phyloP scores from a whole-genome alignment of 202 grass and related monocot genomes.

The Dendrocalamus latiflorus region DNA sequence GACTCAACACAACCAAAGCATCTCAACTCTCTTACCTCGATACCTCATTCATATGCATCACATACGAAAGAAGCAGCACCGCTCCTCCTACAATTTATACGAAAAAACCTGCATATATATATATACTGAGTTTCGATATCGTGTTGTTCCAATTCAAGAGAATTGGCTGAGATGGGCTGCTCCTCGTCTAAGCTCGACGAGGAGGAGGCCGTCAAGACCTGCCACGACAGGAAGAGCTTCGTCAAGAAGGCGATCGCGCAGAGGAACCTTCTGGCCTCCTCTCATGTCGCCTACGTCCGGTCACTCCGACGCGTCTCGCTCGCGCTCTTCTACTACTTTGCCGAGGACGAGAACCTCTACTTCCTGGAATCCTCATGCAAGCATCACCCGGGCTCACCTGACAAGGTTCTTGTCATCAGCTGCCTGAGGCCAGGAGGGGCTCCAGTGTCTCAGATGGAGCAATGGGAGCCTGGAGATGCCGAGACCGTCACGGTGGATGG shows the following conservation, averaged over 20 bases:
- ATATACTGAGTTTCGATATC: not conserved
- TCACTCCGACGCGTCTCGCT: conserved; percentile 62
- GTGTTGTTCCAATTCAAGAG: not conserved
- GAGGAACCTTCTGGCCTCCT: conserved; percentile 57
- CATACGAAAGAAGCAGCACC: not conserved
- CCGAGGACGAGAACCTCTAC: conserved; percentile 60
- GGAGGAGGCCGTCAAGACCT: conserved; percentile 59
- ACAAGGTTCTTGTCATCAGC: conserved; percentile 40
- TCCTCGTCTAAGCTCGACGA: conserved; percentile 77
- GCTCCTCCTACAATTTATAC: not conserved
- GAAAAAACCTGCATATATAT: not conserved
- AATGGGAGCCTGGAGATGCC: conserved; percentile 30
- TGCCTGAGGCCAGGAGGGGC: conserved; percentile 24
- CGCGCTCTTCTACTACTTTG: conserved; percentile 60
- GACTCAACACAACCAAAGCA: conserved; percentile 15
- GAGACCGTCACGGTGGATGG: conserved; percentile 34
- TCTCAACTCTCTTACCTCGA: not conserved
- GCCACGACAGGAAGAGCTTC: conserved; percentile 69
- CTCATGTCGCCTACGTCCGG: conserved; percentile 64
- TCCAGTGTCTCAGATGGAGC: conserved; percentile 42
- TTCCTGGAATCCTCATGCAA: conserved; percentile 25
- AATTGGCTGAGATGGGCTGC: conserved; percentile 59
- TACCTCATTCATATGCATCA: conserved; percentile 11
- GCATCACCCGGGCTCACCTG: conserved; percentile 30
- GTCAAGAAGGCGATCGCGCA: conserved; percentile 73